A percentile compares a stretch with the other conserved stretches of the same genome.
Evolutionary conservation across 306 rosid genomes (phyloP).

Genomic region (Dalbergia cochinchinensis): DNA sequence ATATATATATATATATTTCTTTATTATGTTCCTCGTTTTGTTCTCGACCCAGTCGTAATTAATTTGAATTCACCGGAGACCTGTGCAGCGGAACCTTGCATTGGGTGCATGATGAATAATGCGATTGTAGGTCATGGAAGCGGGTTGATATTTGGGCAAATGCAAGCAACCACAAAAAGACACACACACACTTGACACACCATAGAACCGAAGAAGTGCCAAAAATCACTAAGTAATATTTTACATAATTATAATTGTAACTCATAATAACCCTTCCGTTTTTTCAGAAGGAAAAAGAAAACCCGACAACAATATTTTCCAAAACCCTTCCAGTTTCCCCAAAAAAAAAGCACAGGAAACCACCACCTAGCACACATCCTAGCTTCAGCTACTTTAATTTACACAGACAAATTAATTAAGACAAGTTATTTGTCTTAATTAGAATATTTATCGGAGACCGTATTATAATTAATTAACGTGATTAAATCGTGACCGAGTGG

Average conservation of each 20-base stretch:
- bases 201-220: constrained; percentile 21
- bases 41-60: neutral
- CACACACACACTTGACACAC: neutral
- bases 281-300: constrained; percentile 31
- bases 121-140: constrained; percentile 26
- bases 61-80: neutral
- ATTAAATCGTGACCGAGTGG: constrained; percentile 45
- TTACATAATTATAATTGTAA: constrained; percentile 43
- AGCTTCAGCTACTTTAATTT: constrained; percentile 52
- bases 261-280: constrained; percentile 41
- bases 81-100: constrained; percentile 8
- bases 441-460: constrained; percentile 41
- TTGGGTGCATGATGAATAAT: constrained; percentile 9
- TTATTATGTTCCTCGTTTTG: neutral
- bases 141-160: constrained; percentile 29
- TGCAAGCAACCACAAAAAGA: constrained; percentile 10
- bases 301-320: constrained; percentile 42
- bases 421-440: constrained; percentile 45
- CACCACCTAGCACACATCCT: constrained; percentile 37
- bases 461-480: constrained; percentile 46
- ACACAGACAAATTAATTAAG: constrained; percentile 33
- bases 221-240: constrained; percentile 42
- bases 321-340: constrained; percentile 52
- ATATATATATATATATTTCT: neutral
- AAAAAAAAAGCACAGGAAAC: constrained; percentile 47